phyloP scores from a whole-genome alignment of 1,284 basidiomycete genomes.

The Marasmius tenuissimus region DNA sequence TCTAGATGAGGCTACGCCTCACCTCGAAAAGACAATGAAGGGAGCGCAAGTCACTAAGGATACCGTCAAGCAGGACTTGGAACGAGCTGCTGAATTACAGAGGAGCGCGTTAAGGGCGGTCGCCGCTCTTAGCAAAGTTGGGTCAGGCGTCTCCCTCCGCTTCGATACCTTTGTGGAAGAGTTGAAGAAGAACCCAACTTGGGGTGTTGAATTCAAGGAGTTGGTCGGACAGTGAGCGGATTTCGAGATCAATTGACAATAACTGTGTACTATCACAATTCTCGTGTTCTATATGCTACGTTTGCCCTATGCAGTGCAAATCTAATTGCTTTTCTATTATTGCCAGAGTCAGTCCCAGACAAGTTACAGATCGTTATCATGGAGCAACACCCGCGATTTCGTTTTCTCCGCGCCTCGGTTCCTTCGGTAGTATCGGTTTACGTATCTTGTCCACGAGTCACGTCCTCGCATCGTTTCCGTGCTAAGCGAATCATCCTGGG shows the following conservation, averaged over 20 bases:
- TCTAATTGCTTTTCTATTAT: neutral
- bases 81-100: slow-evolving; percentile 91
- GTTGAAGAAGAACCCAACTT: slow-evolving; percentile 59
- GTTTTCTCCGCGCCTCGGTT: too few relatives aligned
- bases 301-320: neutral
- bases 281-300: neutral
- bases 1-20: slow-evolving; percentile 83
- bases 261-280: neutral
- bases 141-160: slow-evolving; percentile 60
- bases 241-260: neutral
- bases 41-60: slow-evolving; percentile 89
- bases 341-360: neutral
- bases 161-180: slow-evolving; percentile 80
- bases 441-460: too few relatives aligned
- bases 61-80: slow-evolving; percentile 96
- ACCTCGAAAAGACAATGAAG: slow-evolving; percentile 88
- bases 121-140: slow-evolving; percentile 79
- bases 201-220: slow-evolving; percentile 71
- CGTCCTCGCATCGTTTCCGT: too few relatives aligned
- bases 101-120: slow-evolving; percentile 84
- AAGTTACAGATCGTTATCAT: neutral
- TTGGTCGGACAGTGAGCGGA: slow-evolving; percentile 24
- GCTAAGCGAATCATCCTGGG: too few relatives aligned
- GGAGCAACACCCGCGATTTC: too few relatives aligned
- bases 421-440: too few relatives aligned